Percentiles rank a stretch among this genome's conserved stretches.
phyloP scores from a whole-genome alignment of 208 protist genomes.

The Phytomonas sp. region DNA sequence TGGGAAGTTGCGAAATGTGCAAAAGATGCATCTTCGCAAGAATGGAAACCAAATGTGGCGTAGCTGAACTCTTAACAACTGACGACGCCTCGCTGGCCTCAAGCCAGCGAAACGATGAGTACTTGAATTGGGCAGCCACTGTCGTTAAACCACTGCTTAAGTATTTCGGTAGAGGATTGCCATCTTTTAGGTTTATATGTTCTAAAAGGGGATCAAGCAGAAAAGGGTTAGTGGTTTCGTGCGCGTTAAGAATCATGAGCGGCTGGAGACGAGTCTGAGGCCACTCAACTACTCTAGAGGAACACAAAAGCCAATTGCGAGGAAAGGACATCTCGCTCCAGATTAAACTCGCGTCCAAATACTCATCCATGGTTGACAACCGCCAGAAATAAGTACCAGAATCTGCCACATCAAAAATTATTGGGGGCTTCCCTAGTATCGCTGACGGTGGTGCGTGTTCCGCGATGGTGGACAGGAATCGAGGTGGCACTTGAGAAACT shows the following conservation, averaged over 20 bases:
- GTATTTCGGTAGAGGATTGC: constrained; percentile 16
- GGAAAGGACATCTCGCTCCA: not conserved
- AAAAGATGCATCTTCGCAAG: constrained; percentile 27
- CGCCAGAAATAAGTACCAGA: constrained; percentile 18
- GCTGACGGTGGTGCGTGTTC: constrained; percentile 14
- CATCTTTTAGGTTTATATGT: constrained; percentile 36
- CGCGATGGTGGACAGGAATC: constrained; percentile 10
- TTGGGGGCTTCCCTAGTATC: constrained; percentile 7
- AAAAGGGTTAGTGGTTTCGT: constrained; percentile 82
- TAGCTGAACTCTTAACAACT: constrained; percentile 4
- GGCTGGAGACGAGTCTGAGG: constrained; percentile 3
- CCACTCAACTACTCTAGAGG: not conserved
- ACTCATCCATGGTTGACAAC: constrained; percentile 17
- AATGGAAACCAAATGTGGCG: constrained; percentile 33
- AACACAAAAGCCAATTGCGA: constrained; percentile 17
- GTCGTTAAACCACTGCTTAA: constrained; percentile 63
- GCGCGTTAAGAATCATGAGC: constrained; percentile 48
- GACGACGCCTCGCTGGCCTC: constrained; percentile 10
- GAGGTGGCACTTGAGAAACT: constrained; percentile 13
- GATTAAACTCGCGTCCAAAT: constrained; percentile 28
- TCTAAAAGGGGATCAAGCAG: constrained; percentile 37
- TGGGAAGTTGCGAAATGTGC: constrained; percentile 51
- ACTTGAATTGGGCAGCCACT: constrained; percentile 57
- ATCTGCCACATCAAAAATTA: constrained; percentile 14
- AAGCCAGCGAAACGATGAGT: constrained; percentile 64